Evolutionary conservation across 768 basidiomycete genomes (phyloP).

Genomic region (Mrakia blollopis): DNA sequence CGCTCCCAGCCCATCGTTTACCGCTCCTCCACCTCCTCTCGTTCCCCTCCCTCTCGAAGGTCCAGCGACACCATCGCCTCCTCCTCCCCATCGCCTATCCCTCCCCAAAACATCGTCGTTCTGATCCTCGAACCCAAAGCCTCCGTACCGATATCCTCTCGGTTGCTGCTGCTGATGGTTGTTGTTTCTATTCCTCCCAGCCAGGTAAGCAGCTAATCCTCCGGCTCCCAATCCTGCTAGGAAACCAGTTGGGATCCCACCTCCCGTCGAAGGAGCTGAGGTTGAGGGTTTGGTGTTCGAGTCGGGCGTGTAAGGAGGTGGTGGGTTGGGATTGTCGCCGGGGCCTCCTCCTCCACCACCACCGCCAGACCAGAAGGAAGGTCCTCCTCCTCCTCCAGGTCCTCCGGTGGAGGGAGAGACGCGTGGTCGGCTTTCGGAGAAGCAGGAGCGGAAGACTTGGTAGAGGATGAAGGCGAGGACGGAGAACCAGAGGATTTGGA

Average conservation of each 20-base stretch:
- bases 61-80: slow-evolving; percentile 20
- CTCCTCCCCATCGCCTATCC: neutral
- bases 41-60: slow-evolving; percentile 1
- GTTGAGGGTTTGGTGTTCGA: neutral
- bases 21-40: neutral
- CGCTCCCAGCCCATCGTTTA: neutral
- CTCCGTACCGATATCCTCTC: neutral
- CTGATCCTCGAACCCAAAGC: neutral
- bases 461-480: slow-evolving; percentile 26
- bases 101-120: slow-evolving; percentile 10
- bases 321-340: neutral
- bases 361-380: neutral
- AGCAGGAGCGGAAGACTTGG: slow-evolving; percentile 17
- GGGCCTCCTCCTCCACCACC: slow-evolving; percentile 3
- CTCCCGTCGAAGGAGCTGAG: neutral
- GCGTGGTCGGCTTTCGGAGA: neutral
- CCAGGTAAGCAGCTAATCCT: neutral
- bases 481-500: slow-evolving; percentile 21
- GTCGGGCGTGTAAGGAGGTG: slow-evolving; percentile 18
- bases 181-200: neutral
- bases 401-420: too few species aligned
- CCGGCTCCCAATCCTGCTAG: slow-evolving; percentile 19
- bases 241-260: slow-evolving; percentile 10
- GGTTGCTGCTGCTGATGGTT: slow-evolving; percentile 1
- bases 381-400: neutral